phyloP scores from a whole-genome alignment of 2,329 filamentous ascomycete genomes.

The Colletotrichum salicis region DNA sequence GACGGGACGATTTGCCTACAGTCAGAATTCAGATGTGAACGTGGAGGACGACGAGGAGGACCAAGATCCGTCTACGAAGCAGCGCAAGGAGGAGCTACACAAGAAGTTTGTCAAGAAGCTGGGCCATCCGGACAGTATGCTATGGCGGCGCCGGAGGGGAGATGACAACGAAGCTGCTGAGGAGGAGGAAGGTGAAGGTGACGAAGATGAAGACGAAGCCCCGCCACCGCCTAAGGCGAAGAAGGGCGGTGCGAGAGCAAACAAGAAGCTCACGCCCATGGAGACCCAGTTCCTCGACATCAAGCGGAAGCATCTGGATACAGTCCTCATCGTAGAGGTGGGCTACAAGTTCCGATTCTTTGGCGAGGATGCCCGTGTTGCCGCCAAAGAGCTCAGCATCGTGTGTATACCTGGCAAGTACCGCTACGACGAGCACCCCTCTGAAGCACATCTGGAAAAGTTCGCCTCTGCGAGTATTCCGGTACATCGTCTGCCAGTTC shows the following conservation, averaged over 20 bases:
- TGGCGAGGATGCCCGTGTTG: constrained; percentile 90
- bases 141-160: constrained; percentile 69
- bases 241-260: constrained; percentile 63
- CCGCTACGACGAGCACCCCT: constrained; percentile 92
- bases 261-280: constrained; percentile 92
- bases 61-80: constrained; percentile 61
- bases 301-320: constrained; percentile 90
- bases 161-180: constrained; percentile 64
- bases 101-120: constrained; percentile 90
- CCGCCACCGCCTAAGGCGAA: constrained; percentile 65
- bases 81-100: constrained; percentile 78
- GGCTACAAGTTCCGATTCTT: constrained; percentile 99
- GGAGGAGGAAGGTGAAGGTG: constrained; percentile 63
- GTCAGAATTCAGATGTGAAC: constrained; percentile 51
- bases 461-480: constrained; percentile 98
- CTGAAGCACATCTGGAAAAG: constrained; percentile 88
- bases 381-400: constrained; percentile 90
- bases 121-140: constrained; percentile 84
- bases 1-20: constrained; percentile 65
- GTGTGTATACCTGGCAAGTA: constrained; percentile 97
- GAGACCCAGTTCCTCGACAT: constrained; percentile 94
- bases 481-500: constrained; percentile 88
- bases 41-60: constrained; percentile 55
- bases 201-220: constrained; percentile 65
- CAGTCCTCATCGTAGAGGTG: constrained; percentile 90